Evolutionary conservation across 2,329 filamentous ascomycete species (phyloP).

Genomic region (Trichoderma sp.): DNA sequence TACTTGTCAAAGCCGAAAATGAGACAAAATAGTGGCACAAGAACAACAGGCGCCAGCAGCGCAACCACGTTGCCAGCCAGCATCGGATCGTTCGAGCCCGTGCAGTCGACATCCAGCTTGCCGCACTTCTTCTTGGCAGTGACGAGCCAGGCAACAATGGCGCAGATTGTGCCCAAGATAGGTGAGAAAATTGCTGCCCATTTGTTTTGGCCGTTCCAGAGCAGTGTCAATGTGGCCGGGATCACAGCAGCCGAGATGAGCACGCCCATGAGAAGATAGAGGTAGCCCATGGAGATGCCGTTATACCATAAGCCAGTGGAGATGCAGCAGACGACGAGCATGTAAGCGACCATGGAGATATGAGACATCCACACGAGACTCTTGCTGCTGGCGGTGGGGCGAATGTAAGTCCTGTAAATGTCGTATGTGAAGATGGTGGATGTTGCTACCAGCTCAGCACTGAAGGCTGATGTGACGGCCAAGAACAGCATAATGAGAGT

Average conservation of each 20-base stretch:
- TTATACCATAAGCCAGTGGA: constrained; percentile 73
- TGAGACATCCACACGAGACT: constrained; percentile 80
- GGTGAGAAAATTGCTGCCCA: constrained; percentile 69
- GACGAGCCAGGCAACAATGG: constrained; percentile 74
- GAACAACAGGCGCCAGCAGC: constrained; percentile 72
- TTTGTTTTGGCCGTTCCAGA: constrained; percentile 79
- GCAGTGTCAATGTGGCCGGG: constrained; percentile 75
- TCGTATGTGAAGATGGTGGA: constrained; percentile 87
- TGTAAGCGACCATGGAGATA: constrained; percentile 68
- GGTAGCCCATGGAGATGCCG: constrained; percentile 82
- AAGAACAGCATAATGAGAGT: constrained; percentile 84
- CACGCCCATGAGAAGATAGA: constrained; percentile 89
- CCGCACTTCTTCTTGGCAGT: constrained; percentile 71
- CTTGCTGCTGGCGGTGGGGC: constrained; percentile 72
- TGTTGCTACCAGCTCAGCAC: constrained; percentile 81
- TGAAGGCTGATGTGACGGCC: constrained; percentile 84
- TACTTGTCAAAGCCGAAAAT: constrained; percentile 65
- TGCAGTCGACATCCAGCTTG: constrained; percentile 68
- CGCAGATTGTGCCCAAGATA: constrained; percentile 64
- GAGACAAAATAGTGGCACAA: constrained; percentile 75
- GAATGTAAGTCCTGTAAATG: constrained; percentile 83
- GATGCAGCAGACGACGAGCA: constrained; percentile 75
- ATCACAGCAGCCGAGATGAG: constrained; percentile 86
- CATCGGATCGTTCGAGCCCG: constrained; percentile 84
- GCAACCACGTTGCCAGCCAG: constrained; percentile 83